A percentile compares a stretch with the other conserved stretches of the same genome.
Evolutionary conservation across 805 yeast genomes (phyloP).

Genomic region (Torulaspora maleeae): DNA sequence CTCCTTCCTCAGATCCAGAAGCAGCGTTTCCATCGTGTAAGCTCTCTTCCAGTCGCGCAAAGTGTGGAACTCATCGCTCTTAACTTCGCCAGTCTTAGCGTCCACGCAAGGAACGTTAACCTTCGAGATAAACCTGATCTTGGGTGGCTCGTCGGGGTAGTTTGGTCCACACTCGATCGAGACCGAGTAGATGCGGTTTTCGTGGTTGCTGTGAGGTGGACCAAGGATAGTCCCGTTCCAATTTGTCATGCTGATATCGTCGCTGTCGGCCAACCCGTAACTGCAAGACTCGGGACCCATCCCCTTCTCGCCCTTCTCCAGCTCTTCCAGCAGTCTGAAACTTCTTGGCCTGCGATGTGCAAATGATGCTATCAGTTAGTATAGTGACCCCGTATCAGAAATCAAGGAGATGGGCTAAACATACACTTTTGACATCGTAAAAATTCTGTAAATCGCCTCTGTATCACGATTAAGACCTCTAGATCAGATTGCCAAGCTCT

Average conservation of each 20-base stretch:
- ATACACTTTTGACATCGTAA: conserved; percentile 45
- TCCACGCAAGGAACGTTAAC: conserved; percentile 92
- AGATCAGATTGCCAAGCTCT: background rate
- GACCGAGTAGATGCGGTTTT: conserved; percentile 85
- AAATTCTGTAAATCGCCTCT: background rate
- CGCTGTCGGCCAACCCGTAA: conserved; percentile 84
- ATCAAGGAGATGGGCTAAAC: conserved; percentile 21
- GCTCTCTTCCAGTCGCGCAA: conserved; percentile 81
- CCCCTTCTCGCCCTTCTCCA: conserved; percentile 98
- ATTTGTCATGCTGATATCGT: conserved; percentile 85
- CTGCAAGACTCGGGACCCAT: conserved; percentile 95
- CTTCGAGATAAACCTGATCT: conserved; percentile 72
- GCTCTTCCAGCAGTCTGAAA: conserved; percentile 89
- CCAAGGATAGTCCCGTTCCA: conserved; percentile 99
- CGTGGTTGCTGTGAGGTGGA: conserved; percentile 89
- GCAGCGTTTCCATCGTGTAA: conserved; percentile 90
- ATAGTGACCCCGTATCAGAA: background rate
- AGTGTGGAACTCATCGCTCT: conserved; percentile 53
- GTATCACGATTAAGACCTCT: background rate
- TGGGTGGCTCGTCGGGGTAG: conserved; percentile 89
- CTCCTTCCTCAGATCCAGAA: conserved; percentile 81
- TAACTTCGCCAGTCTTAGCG: conserved; percentile 51
- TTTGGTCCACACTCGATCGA: conserved; percentile 73
- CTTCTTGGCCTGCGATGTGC: conserved; percentile 61
- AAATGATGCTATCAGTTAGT: background rate